Evolutionary conservation across 495 filamentous ascomycete species (phyloP), one percentile per base, ranked within the genome.

Genomic region (Hypoxylon lenormandii): DNA sequence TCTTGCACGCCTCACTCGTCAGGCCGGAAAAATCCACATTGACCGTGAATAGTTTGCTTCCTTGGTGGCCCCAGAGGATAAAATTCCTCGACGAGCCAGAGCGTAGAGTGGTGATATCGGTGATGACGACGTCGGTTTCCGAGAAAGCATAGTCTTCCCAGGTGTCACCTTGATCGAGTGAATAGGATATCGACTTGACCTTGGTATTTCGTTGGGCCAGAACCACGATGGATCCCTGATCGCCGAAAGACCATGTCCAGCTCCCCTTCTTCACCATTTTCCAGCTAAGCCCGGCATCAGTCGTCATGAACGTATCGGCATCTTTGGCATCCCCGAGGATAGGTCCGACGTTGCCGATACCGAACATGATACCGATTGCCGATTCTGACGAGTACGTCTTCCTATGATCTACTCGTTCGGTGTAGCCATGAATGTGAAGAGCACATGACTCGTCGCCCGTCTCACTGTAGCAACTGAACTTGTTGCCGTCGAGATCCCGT

Each of bases 351-450:
- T 97, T 98, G 47, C 96, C 96, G 67, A 92, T 83, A 4, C 84
- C 96, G 74, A 99, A 87, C 88, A 97, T 93, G 57, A 99, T 75
- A 7, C 96, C 96, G 45, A 97, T 88, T 18, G 95, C 96, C 28
- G 92, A 92, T 19, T 88, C 84, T 12, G 93, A 97, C 13, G 92
- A 94, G 75, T 90, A 97, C 0, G 90, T 95, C 75, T 96, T 89
- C 19, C 89, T 79, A 49, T 85, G 86, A 72, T 97, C 91, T 49
- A 69, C 78, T 64, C 95, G 90, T 73, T 98, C 94, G 0, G 96
- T 97, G 74, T 96, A 99, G 42, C 93, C 90, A 77, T 98, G 96
- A 18, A 99, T 83, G 78, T 99, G 92, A 42, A 99, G 84, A 13
- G 92, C 90, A 74, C 95, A 98, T 42, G 87, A 81, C 18, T 89